Percentiles rank a stretch among this genome's conserved stretches.
Evolutionary conservation across 352 stramenopile genomes (phyloP).

Genomic region (Phytopythium helicoides): DNA sequence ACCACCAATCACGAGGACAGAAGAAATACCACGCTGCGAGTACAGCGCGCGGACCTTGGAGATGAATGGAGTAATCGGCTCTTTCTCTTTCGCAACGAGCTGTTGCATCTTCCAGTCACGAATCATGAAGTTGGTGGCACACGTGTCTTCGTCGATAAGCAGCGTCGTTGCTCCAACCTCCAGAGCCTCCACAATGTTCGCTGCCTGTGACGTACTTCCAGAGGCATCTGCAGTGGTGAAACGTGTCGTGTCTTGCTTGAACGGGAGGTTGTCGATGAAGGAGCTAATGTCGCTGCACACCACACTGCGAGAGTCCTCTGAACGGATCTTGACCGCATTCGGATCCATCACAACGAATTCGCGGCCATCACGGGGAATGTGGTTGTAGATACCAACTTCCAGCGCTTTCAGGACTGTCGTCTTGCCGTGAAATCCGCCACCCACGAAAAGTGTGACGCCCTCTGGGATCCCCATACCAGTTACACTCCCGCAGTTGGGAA

Average conservation of each 20-base stretch:
- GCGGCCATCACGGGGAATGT: constrained; percentile 93
- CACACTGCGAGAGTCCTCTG: constrained; percentile 93
- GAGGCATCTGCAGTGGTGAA: constrained; percentile 94
- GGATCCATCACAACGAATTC: constrained; percentile 92
- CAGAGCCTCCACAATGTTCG: constrained; percentile 94
- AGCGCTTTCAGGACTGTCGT: constrained; percentile 94
- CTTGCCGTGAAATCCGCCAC: constrained; percentile 98
- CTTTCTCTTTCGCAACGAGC: constrained; percentile 93
- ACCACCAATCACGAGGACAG: constrained; percentile 95
- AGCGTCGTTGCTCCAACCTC: constrained; percentile 91
- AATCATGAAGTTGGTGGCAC: constrained; percentile 98
- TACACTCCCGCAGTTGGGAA: constrained; percentile 85
- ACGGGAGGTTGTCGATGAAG: constrained; percentile 97
- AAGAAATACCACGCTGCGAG: constrained; percentile 86
- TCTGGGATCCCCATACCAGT: constrained; percentile 93
- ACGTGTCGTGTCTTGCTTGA: constrained; percentile 88
- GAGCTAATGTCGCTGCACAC: constrained; percentile 90
- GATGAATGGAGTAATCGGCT: constrained; percentile 98
- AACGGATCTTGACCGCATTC: constrained; percentile 93
- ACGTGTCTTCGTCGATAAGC: constrained; percentile 97
- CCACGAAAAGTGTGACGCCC: constrained; percentile 95
- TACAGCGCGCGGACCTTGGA: constrained; percentile 93
- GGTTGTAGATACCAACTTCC: constrained; percentile 95
- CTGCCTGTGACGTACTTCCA: constrained; percentile 96
- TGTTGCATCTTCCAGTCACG: constrained; percentile 97